Evolutionary conservation across 208 protist species (phyloP), one percentile per base, ranked within the genome.

Genomic region (Herpetomonas muscarum): DNA sequence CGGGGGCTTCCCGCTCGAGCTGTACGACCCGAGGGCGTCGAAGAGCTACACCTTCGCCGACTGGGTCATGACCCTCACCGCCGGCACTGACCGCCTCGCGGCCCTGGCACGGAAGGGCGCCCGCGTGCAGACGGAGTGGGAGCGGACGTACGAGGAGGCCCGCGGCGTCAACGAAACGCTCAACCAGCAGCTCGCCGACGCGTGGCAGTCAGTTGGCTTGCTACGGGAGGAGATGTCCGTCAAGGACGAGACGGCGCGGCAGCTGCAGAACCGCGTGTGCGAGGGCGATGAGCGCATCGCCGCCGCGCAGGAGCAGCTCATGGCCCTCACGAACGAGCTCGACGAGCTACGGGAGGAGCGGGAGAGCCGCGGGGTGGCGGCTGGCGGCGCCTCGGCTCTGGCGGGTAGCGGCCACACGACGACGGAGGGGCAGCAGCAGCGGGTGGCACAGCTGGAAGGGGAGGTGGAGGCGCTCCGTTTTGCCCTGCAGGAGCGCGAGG

Each of bases 141-240:
- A 87, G 61, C 55, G 67, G 30, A 91, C 87, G n/a, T 93, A 91
- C 63, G 76, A 82, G 60, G 54, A 93, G 60, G 87, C 83, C 6
- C 64, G 76, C 3, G 60, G 61, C 13, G 81, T 90, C 17, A 93
- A 93, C 62, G 70, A 74, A 26, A 70, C 77, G 3, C 62, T 91
- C 3, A 77, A 83, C 55, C 58, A 73, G 53, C 87, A 91, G 61
- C 31, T 88, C 2, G 60, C 28, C 34, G 87, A 91, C 24, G 78
- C 79, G 15, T 86, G 76, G 83, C 53, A 61, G 31, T 74, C 51
- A 2, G 77, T 81, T 37, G 80, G 78, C 13, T 53, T 63, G 21
- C 59, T 86, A 36, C 74, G 76, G 15, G 82, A 90, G 61, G 70
- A 79, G 37, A 36, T 87, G 15, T 86, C 80, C 3, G 22, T 81